phyloP scores from a whole-genome alignment of 768 basidiomycete genomes.

The Mycena olivaceomarginata region DNA sequence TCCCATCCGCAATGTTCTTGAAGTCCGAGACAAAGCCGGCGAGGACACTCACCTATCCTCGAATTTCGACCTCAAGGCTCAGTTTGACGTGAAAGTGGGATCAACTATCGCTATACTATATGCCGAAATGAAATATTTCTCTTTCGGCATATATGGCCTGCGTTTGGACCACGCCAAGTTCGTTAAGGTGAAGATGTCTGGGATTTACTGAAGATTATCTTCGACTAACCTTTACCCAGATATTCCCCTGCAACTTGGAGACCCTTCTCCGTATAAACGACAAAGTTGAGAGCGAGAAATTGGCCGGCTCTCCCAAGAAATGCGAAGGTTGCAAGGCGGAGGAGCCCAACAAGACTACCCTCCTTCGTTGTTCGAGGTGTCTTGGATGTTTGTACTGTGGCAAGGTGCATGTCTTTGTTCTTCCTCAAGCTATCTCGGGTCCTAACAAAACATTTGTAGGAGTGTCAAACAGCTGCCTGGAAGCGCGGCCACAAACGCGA shows the following conservation, averaged over 20 bases:
- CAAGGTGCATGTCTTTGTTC: constrained; percentile 3
- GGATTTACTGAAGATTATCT: background rate
- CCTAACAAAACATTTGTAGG: constrained; percentile 7
- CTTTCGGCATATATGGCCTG: constrained; percentile 19
- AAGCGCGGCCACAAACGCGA: constrained; percentile 41
- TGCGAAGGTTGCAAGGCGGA: constrained; percentile 40
- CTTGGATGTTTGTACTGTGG: constrained; percentile 35
- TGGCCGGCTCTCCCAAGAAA: constrained; percentile 18
- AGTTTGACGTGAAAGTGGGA: constrained; percentile 37
- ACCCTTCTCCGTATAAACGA: constrained; percentile 43
- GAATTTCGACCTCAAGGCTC: constrained; percentile 23
- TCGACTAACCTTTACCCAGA: constrained; percentile 7
- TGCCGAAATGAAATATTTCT: constrained; percentile 35
- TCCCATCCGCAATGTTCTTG: constrained; percentile 18
- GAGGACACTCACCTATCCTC: background rate
- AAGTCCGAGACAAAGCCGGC: constrained; percentile 22
- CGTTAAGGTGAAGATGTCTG: constrained; percentile 32
- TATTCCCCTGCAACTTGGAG: constrained; percentile 40
- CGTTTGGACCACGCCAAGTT: constrained; percentile 38
- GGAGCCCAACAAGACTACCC: constrained; percentile 10
- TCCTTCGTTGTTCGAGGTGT: constrained; percentile 41
- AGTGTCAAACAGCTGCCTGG: constrained; percentile 43
- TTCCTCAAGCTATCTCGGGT: background rate
- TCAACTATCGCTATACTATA: constrained; percentile 40
- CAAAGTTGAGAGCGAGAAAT: constrained; percentile 37